These are phyloP conservation scores for Jacaranda mimosifolia DNA, from an alignment of 257 asterid species.

Conservation along the genomic window DNA sequence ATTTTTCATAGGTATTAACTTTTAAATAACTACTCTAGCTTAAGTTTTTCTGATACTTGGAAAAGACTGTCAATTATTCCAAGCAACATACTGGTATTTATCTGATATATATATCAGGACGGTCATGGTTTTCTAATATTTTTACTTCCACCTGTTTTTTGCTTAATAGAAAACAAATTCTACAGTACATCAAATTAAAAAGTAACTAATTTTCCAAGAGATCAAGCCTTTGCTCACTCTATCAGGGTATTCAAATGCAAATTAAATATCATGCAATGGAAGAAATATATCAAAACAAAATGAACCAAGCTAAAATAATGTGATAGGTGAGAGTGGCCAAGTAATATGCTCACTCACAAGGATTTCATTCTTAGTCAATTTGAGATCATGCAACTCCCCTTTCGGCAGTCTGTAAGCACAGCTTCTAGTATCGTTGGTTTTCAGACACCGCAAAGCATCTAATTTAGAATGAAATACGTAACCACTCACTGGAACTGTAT, in stretches of 20 bases:
- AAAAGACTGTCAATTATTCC: too few species aligned
- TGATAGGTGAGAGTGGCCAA: slow-evolving; percentile 19
- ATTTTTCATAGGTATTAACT: too few species aligned
- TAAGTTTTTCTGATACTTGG: too few species aligned
- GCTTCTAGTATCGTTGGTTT: slow-evolving; percentile 52
- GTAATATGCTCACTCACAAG: slow-evolving; percentile 48
- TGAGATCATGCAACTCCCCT: slow-evolving; percentile 38
- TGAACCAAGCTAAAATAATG: slow-evolving; percentile 15
- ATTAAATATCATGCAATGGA: slow-evolving; percentile 1
- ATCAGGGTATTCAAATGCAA: slow-evolving; percentile 1
- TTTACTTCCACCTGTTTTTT: too few species aligned
- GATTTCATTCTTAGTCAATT: slow-evolving; percentile 34
- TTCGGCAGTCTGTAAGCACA: slow-evolving; percentile 61
- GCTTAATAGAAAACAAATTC: too few species aligned
- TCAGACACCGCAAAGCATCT: slow-evolving; percentile 70
- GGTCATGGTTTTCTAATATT: too few species aligned
- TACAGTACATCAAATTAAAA: too few species aligned
- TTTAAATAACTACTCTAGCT: too few species aligned
- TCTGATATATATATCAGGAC: too few species aligned
- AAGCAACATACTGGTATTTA: too few species aligned
- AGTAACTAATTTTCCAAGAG: not conserved
- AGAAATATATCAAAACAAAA: slow-evolving; percentile 15
- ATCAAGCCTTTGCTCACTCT: not conserved
- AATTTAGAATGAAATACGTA: slow-evolving; percentile 65
- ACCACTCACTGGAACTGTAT: too few species aligned